Evolutionary conservation across 768 basidiomycete genomes (phyloP).

Genomic region (Hirschioporus abietinus): DNA sequence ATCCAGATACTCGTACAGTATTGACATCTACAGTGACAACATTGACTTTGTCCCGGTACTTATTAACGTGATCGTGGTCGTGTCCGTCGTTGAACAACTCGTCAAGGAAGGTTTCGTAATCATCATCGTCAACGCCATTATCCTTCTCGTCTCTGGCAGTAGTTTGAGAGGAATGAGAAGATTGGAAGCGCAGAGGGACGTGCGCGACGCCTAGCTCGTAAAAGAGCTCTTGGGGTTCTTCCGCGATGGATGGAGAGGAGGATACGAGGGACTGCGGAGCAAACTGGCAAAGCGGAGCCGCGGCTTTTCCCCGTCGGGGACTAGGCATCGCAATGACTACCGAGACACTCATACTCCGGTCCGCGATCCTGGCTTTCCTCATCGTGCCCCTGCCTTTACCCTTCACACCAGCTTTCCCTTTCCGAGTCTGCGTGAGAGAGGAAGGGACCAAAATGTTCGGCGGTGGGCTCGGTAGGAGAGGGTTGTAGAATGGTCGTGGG

Average conservation of each 20-base stretch:
- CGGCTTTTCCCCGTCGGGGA: neutral
- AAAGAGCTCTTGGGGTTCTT: neutral
- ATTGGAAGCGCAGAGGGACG: neutral
- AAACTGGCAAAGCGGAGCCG: neutral
- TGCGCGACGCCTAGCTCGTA: constrained; percentile 3
- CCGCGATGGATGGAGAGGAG: neutral
- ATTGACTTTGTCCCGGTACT: neutral
- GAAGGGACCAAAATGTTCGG: neutral
- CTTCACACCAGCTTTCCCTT: neutral
- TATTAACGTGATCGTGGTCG: neutral
- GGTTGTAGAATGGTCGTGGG: neutral
- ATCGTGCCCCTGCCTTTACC: neutral
- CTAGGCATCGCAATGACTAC: constrained; percentile 3
- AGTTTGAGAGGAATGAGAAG: neutral
- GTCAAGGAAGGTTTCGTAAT: neutral
- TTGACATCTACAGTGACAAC: neutral
- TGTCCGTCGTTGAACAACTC: too few relatives aligned
- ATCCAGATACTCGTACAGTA: neutral
- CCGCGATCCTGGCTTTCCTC: neutral
- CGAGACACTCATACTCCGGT: neutral
- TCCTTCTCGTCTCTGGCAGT: neutral
- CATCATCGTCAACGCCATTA: neutral
- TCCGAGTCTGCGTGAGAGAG: neutral
- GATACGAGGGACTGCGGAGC: neutral
- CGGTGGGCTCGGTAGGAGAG: neutral